A percentile compares a stretch with the other conserved stretches of the same genome.
These are phyloP conservation scores for Parmelia sp. DNA, from an alignment of 495 filamentous ascomycete species.

Conservation along the genomic window DNA sequence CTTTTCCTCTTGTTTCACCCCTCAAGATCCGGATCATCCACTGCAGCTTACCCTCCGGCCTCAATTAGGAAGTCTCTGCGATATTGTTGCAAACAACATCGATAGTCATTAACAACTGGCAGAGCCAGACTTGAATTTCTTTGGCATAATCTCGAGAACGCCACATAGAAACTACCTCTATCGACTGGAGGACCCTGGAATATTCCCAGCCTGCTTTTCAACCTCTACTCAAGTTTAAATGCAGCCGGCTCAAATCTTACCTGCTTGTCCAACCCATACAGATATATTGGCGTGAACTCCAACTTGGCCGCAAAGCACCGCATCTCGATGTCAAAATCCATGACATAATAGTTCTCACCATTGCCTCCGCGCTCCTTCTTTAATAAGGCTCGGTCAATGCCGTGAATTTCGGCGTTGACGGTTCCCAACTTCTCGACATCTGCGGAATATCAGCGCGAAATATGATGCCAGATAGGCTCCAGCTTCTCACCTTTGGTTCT, in stretches of 20 bases:
- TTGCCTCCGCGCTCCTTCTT: conserved; percentile 3
- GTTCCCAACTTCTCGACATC: conserved; percentile 4
- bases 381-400: neutral
- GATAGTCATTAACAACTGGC: neutral
- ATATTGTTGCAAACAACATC: neutral
- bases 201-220: neutral
- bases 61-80: neutral
- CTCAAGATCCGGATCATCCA: neutral
- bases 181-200: neutral
- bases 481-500: neutral
- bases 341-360: neutral
- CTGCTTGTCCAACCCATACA: neutral
- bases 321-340: conserved; percentile 5
- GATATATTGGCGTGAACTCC: neutral
- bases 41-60: neutral
- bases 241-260: neutral
- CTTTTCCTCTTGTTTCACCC: neutral
- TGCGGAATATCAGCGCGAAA: neutral
- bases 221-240: neutral
- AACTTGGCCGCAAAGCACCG: conserved; percentile 1
- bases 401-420: conserved; percentile 1
- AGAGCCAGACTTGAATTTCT: neutral
- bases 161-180: neutral
- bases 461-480: neutral
- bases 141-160: neutral